phyloP scores from a whole-genome alignment of 768 basidiomycete genomes.

The Macrolepiota albuminosa region DNA sequence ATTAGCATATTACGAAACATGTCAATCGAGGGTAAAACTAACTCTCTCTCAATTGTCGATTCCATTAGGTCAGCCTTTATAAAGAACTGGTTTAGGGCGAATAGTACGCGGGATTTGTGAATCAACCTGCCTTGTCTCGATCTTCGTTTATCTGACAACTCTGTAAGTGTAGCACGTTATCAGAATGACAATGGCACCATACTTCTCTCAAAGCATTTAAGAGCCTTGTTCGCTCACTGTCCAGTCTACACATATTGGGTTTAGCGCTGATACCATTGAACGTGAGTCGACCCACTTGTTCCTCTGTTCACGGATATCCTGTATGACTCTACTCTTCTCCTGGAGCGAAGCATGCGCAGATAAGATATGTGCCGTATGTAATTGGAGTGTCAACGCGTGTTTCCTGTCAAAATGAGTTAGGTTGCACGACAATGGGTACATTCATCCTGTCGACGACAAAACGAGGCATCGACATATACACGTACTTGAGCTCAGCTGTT shows the following conservation, averaged over 20 bases:
- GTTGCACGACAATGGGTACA: background rate
- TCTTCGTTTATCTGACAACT: conserved; percentile 67
- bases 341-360: conserved; percentile 79
- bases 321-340: conserved; percentile 71
- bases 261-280: background rate
- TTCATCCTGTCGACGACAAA: background rate
- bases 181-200: conserved; percentile 12
- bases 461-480: conserved; percentile 13
- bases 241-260: conserved; percentile 42
- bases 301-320: conserved; percentile 80
- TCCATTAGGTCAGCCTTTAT: conserved; percentile 65
- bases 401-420: conserved; percentile 44
- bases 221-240: conserved; percentile 69
- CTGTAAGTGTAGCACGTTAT: conserved; percentile 2
- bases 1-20: background rate
- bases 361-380: conserved; percentile 84
- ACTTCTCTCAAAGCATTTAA: conserved; percentile 69
- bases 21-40: conserved; percentile 16
- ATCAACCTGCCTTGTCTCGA: conserved; percentile 54
- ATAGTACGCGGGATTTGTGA: background rate
- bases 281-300: conserved; percentile 55
- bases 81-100: conserved; percentile 5
- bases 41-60: conserved; percentile 67
- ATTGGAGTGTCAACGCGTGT: conserved; percentile 76
- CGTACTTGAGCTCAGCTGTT: conserved; percentile 85